A percentile compares a stretch with the other conserved stretches of the same genome.
Evolutionary conservation across 495 filamentous ascomycete genomes (phyloP).

Genomic region (Corynascus novoguineensis): DNA sequence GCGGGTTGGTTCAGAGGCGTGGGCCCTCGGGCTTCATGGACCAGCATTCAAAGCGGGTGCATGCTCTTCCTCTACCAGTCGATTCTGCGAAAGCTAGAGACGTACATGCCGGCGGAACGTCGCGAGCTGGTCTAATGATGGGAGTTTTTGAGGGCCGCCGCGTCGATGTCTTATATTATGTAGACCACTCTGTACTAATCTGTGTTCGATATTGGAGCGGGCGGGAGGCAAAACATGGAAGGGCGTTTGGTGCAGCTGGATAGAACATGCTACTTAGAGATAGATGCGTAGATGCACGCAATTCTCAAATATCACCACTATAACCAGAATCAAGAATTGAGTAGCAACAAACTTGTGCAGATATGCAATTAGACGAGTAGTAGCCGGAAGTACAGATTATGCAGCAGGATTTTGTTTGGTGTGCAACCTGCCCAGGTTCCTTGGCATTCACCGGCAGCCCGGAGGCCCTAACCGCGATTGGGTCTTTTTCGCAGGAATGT

Average conservation of each 20-base stretch:
- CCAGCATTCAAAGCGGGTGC: conserved; percentile 90
- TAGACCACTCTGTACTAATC: conserved; percentile 21
- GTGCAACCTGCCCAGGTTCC: not conserved
- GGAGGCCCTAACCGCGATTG: conserved; percentile 1
- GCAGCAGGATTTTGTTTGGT: not conserved
- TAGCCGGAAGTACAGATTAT: no score
- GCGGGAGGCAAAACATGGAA: conserved; percentile 10
- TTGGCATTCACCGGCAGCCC: not conserved
- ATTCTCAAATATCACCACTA: conserved; percentile 8
- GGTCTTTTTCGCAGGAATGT: not conserved
- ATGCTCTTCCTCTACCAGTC: conserved; percentile 96
- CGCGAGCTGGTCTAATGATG: conserved; percentile 21
- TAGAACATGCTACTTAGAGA: conserved; percentile 19
- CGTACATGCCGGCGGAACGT: conserved; percentile 37
- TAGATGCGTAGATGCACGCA: conserved; percentile 18
- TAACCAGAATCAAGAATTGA: not conserved
- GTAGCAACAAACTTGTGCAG: not conserved
- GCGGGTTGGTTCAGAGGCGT: conserved; percentile 92
- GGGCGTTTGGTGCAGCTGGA: conserved; percentile 24
- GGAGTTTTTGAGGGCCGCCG: not conserved
- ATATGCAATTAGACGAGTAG: conserved; percentile 10
- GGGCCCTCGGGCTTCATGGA: conserved; percentile 92
- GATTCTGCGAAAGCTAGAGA: conserved; percentile 69
- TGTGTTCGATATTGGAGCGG: conserved; percentile 2
- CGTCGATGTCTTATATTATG: conserved; percentile 17